Conservation (phyloP, 2,329 filamentous ascomycete species). For the Colletotrichum truncatum region DNA sequence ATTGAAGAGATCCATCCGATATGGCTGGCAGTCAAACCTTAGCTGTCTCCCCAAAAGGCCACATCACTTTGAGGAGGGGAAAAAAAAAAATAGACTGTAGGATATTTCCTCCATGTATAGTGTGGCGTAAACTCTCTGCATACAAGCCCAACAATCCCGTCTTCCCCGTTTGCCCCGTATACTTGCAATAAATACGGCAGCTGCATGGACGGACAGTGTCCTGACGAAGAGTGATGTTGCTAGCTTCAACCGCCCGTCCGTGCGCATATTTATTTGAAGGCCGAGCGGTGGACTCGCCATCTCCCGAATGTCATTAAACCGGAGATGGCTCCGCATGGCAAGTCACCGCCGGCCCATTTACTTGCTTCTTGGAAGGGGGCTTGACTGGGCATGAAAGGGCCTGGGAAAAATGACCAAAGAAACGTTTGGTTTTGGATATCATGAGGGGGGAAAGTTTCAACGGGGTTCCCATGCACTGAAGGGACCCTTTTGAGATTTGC, state of each 20-base stretch:
- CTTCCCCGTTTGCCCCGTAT: background rate
- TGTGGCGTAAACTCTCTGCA: background rate
- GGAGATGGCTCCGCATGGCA: background rate
- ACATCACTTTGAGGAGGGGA: no score
- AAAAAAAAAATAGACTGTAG: no score
- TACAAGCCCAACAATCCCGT: no score
- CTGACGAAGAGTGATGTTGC: background rate
- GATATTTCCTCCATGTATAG: no score
- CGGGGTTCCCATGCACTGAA: background rate
- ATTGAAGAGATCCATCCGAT: no score
- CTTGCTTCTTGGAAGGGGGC: background rate
- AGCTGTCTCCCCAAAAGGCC: no score
- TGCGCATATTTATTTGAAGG: slow-evolving; percentile 18
- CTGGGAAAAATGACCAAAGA: background rate
- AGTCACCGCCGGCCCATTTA: background rate
- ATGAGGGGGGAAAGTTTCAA: slow-evolving; percentile 14
- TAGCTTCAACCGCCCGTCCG: background rate
- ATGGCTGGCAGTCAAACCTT: no score
- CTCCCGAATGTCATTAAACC: slow-evolving; percentile 2
- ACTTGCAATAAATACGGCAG: background rate
- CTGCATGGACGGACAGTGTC: background rate
- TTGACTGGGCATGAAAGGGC: background rate
- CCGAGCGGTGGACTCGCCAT: background rate
- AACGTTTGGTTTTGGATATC: slow-evolving; percentile 4
- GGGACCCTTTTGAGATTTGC: background rate